phyloP scores from a whole-genome alignment of 208 protist genomes.

The Trypanosoma brucei region DNA sequence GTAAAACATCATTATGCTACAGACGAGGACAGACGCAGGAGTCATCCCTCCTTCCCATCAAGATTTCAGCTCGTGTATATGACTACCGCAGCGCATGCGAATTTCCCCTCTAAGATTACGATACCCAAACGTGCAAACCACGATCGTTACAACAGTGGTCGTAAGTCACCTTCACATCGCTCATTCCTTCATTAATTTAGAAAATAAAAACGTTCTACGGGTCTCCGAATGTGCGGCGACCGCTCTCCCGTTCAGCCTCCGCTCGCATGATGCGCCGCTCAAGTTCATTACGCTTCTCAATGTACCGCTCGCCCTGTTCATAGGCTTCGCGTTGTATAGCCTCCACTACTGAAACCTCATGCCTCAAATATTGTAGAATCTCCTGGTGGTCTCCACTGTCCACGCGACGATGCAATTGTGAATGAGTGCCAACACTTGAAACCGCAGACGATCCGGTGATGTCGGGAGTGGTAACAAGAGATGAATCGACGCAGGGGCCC shows the following conservation, averaged over 20 bases:
- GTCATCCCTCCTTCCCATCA: too few species aligned
- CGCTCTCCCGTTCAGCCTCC: not conserved
- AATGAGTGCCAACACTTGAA: not conserved
- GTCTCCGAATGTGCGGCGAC: slow-evolving; percentile 12
- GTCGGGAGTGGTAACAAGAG: slow-evolving; percentile 17
- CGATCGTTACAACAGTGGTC: too few species aligned
- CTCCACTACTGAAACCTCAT: slow-evolving; percentile 59
- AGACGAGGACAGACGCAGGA: too few species aligned
- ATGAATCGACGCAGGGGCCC: not conserved
- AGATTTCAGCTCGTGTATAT: too few species aligned
- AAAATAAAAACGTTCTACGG: too few species aligned
- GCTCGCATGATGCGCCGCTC: slow-evolving; percentile 44
- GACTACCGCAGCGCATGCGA: too few species aligned
- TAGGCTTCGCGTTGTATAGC: slow-evolving; percentile 47
- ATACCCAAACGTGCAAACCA: too few species aligned
- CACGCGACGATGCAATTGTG: not conserved
- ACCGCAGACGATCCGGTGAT: slow-evolving; percentile 14
- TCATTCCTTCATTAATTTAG: too few species aligned
- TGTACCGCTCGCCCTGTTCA: slow-evolving; percentile 44
- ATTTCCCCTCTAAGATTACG: too few species aligned
- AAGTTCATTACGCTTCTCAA: slow-evolving; percentile 35
- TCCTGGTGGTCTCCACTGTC: slow-evolving; percentile 39
- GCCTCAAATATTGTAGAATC: slow-evolving; percentile 58
- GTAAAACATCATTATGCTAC: too few species aligned
- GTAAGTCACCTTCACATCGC: too few species aligned